Evolutionary conservation across 768 basidiomycete genomes (phyloP), one percentile per base, ranked within the genome.

Genomic region (Leccinum subgranulosum): DNA sequence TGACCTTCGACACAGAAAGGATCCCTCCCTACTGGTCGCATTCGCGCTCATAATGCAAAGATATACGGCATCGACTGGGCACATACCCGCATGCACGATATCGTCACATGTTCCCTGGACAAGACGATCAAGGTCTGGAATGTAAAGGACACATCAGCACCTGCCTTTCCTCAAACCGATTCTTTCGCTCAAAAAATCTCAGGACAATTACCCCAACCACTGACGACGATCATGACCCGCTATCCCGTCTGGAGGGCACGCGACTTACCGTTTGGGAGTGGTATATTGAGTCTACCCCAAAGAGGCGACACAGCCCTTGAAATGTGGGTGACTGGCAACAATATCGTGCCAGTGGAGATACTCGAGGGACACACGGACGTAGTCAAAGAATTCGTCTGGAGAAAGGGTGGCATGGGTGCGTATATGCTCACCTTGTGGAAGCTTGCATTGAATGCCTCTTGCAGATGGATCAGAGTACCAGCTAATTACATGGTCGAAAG

Each of bases 11-110:
- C 8, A 21, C 62, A 94, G 88, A 96, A 94, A 86, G 93, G 92
- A 8, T 94, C 90, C 6, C 79, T 94, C 8, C 92, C 92, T 2
- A 74, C 91, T 6, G 79, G 84, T 11, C 80, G 80, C 6, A 87
- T 98, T 56, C 77, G 79, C 28, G 95, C 92, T 0, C 95, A 98
- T 66, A 77, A 76, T n/a, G 84, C 92, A 33, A 94, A 94, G 73
- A 97, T 98, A 47, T 98, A 99, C 60, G 97, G 97, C 2, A 94
- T 99, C 54, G 96, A 98, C 73, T 99, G 96, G 95, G 87, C 92
- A 7, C 86, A 92, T 51, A 76, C 80, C 17, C 74, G 78, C 43
- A 75, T 79, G n/a, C 81, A 87, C 64, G 88, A 94, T 69, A 80
- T 99, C 34, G 85, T 96, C 9, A 98, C 96, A 1, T 99, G 97